A percentile compares a stretch with the other conserved stretches of the same genome.
phyloP scores from a whole-genome alignment of 1,139 yeast genomes.

The Candida sanyaensis region DNA sequence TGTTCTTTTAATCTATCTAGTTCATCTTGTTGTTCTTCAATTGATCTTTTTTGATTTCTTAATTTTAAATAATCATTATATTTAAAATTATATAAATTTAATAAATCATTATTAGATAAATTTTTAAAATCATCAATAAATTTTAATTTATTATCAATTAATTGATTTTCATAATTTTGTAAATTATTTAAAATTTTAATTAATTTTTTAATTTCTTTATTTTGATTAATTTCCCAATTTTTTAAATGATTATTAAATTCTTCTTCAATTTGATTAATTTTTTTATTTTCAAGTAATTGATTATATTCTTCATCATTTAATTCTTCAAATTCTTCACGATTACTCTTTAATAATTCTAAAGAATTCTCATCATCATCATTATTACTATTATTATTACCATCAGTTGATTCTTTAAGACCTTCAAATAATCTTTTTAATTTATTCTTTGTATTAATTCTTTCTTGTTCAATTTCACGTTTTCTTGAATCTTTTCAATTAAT shows the following conservation, averaged over 20 bases:
- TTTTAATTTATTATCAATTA: constrained; percentile 39
- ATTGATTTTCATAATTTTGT: constrained; percentile 31
- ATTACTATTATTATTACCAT: constrained; percentile 10
- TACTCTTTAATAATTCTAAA: constrained; percentile 2
- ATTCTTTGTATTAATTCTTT: constrained; percentile 51
- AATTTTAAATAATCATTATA: constrained; percentile 41
- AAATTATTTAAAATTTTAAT: constrained; percentile 20
- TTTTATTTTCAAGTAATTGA: constrained; percentile 19
- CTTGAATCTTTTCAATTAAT: constrained; percentile 57
- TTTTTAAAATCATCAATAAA: constrained; percentile 34
- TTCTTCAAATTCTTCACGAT: constrained; percentile 24
- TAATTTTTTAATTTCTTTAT: constrained; percentile 18
- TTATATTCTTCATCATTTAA: constrained; percentile 39
- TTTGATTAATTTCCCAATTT: constrained; percentile 20
- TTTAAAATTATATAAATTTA: constrained; percentile 29
- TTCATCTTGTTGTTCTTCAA: constrained; percentile 39
- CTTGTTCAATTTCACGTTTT: constrained; percentile 51
- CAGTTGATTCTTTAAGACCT: constrained; percentile 37
- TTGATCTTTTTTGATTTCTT: constrained; percentile 28
- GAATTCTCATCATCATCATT: not conserved
- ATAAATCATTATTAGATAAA: not conserved
- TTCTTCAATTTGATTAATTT: constrained; percentile 19
- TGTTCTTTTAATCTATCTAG: constrained; percentile 28
- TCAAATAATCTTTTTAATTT: constrained; percentile 54
- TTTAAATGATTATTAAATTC: constrained; percentile 20